Conservation (phyloP, 2,329 filamentous ascomycete species). For the Penicillium psychrosexuale region DNA sequence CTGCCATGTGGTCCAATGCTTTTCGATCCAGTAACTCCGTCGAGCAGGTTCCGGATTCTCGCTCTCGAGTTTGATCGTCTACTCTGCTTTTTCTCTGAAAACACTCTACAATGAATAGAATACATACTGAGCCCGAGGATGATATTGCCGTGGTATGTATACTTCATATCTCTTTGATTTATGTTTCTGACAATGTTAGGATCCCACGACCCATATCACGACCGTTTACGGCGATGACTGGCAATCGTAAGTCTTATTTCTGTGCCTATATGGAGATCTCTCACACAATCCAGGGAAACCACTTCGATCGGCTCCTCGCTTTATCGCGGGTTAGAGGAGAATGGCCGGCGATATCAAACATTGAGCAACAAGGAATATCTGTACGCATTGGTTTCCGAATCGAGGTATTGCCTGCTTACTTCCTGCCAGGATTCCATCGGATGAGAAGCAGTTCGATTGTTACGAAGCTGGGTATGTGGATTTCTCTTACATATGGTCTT, state of each 20-base stretch:
- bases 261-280: neutral
- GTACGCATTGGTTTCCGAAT: neutral
- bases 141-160: neutral
- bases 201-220: neutral
- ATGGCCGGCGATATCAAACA: constrained; percentile 24
- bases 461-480: constrained; percentile 16
- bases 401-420: neutral
- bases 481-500: neutral
- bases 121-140: neutral
- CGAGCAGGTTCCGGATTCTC: too few species aligned
- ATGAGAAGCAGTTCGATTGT: constrained; percentile 17
- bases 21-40: too few species aligned
- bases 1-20: neutral
- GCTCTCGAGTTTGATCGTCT: neutral
- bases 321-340: constrained; percentile 19
- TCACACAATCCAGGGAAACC: constrained; percentile 12
- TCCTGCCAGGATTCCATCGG: constrained; percentile 11
- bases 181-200: neutral
- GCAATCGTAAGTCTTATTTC: constrained; percentile 5
- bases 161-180: neutral
- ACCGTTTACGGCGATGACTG: constrained; percentile 8
- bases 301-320: constrained; percentile 23
- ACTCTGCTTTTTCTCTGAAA: neutral
- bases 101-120: neutral
- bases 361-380: constrained; percentile 19